Evolutionary conservation across 75 land plant species (phyloP), one percentile per base, ranked within the genome.

Genomic region (Pinus taeda): DNA sequence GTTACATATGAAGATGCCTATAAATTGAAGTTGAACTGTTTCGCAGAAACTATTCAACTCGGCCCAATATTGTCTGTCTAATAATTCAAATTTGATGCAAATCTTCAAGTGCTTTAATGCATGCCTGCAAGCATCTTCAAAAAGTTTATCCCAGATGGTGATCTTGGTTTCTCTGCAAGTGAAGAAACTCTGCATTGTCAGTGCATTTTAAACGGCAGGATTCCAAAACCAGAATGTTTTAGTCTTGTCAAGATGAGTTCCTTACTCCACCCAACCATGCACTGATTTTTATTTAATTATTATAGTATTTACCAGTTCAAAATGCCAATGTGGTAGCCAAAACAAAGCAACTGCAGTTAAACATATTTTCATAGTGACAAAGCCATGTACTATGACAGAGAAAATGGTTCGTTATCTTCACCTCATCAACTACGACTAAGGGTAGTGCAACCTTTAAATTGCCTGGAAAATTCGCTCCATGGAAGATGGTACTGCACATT

Each of bases 101-200:
- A 57, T 55, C 30, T 15, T 8, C 37, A 24, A 29, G 15, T 57
- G 22, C 72, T 57, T 73, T 42, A 24, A 15, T 24, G 29, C 30
- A 57, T 78, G 72, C 79, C 79, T 72, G 57, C 79, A 72, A 78
- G 74, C 6, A 78, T 78, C 76, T 73, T 78, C 79, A 71, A 20
- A 78, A 78, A 78, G 45, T 72, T 71, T 36, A 78, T 53, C 57
- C 76, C 77, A n/a, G 76, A 33, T 33, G 24, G 60, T 1, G 79
- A 55, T 30, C 56, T 78, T 17, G 79, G 76, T 55, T 73, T 78
- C 2, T 12, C 79, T 78, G 76, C 36, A 78, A 57, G 49, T 33
- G 22, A 56, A 73, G 29, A 73, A 65, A 69, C 42, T 12, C 12
- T 69, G 72, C 22, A 15, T 69, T 12, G 42, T 42, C 13, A 42